Percentiles rank a stretch among this genome's conserved stretches.
These are phyloP conservation scores for Potentilla sterilis DNA, from an alignment of 306 rosid species.

Conservation along the genomic window DNA sequence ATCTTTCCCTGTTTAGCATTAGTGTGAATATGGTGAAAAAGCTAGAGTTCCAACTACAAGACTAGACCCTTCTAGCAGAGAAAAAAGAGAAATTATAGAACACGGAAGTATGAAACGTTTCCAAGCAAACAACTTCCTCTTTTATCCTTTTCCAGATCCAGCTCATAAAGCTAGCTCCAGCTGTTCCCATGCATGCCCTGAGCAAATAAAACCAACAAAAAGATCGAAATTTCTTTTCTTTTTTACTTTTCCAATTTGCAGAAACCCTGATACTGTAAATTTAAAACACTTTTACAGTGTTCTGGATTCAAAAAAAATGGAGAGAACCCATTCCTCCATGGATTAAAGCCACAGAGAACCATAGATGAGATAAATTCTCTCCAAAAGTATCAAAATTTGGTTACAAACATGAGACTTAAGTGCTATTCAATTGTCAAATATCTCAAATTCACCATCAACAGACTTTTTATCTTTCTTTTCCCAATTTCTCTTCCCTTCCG, in stretches of 20 bases:
- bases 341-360: neutral
- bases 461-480: neutral
- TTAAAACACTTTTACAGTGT: neutral
- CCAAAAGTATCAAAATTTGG: neutral
- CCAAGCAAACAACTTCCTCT: conserved; percentile 33
- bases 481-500: conserved; percentile 2
- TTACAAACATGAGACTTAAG: neutral
- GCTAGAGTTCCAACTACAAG: conserved; percentile 37
- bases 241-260: neutral
- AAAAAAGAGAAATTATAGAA: conserved; percentile 44
- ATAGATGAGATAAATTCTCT: neutral
- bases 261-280: conserved; percentile 7
- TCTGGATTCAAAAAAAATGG: neutral
- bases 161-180: conserved; percentile 48
- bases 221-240: conserved; percentile 13
- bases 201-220: conserved; percentile 20
- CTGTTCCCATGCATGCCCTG: conserved; percentile 39
- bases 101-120: conserved; percentile 56
- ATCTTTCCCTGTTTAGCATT: conserved; percentile 36
- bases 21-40: conserved; percentile 47
- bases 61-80: conserved; percentile 13
- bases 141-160: conserved; percentile 58
- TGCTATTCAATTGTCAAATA: neutral
- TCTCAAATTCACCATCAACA: conserved; percentile 3
- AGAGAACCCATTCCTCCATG: neutral